Conservation (phyloP, 1,284 basidiomycete genomes). For the Porogramme epimiltina region DNA sequence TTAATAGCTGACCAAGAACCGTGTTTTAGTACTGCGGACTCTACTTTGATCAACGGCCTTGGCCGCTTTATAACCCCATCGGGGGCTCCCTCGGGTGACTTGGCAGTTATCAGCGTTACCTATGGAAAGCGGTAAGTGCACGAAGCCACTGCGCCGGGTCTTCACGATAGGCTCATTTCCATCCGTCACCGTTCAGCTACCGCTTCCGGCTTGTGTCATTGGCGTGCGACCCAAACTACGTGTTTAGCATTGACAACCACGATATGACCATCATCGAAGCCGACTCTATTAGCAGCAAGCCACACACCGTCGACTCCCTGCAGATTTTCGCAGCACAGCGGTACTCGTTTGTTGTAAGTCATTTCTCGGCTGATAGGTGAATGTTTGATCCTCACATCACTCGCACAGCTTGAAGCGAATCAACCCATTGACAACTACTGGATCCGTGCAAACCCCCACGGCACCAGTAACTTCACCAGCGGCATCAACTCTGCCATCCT, state of each 20-base stretch:
- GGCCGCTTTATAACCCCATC: slow-evolving; percentile 32
- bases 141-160: too few relatives aligned
- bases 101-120: slow-evolving; percentile 35
- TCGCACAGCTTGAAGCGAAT: slow-evolving; percentile 29
- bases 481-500: slow-evolving; percentile 55
- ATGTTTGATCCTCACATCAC: too few relatives aligned
- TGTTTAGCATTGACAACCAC: slow-evolving; percentile 37
- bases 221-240: slow-evolving; percentile 34
- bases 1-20: too few relatives aligned
- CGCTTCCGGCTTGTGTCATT: slow-evolving; percentile 51
- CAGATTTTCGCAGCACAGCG: slow-evolving; percentile 40
- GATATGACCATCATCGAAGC: slow-evolving; percentile 37
- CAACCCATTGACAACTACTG: slow-evolving; percentile 38
- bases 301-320: slow-evolving; percentile 32
- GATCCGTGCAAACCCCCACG: slow-evolving; percentile 37
- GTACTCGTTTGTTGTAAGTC: slow-evolving; percentile 36
- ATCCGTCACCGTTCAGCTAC: slow-evolving; percentile 20
- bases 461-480: slow-evolving; percentile 29
- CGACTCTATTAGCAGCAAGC: slow-evolving; percentile 33
- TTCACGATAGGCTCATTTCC: not conserved
- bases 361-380: too few relatives aligned
- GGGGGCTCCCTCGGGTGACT: slow-evolving; percentile 17
- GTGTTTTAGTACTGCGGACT: not conserved
- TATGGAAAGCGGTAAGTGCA: slow-evolving; percentile 33
- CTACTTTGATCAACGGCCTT: slow-evolving; percentile 54